phyloP scores from a whole-genome alignment of 768 basidiomycete species.

The Rhodotorula sphaerocarpa region DNA sequence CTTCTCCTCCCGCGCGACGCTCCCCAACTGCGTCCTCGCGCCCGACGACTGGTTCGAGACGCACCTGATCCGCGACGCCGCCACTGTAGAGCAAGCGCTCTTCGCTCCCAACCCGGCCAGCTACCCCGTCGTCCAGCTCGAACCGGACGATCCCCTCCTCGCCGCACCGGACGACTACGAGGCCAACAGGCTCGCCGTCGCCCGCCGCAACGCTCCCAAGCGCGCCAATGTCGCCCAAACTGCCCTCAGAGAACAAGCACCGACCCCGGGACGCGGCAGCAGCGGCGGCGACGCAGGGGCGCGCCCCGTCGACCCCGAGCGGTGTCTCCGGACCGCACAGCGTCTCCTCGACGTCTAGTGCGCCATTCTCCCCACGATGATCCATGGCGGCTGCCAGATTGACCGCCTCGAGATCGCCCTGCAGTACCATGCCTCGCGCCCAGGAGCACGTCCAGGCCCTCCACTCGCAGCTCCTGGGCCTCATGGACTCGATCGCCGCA shows the following conservation, averaged over 20 bases:
- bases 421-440: slow-evolving; percentile 31
- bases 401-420: not conserved
- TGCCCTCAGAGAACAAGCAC: slow-evolving; percentile 17
- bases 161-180: not conserved
- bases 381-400: no score
- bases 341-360: slow-evolving; percentile 37
- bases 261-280: no score
- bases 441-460: slow-evolving; percentile 34
- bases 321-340: slow-evolving; percentile 31
- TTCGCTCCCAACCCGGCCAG: slow-evolving; percentile 11
- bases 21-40: slow-evolving; percentile 26
- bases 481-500: slow-evolving; percentile 26
- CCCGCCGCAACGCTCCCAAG: slow-evolving; percentile 24
- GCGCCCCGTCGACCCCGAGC: slow-evolving; percentile 22
- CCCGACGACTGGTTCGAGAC: slow-evolving; percentile 25
- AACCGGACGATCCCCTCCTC: not conserved
- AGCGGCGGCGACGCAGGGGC: not conserved
- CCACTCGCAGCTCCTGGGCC: slow-evolving; percentile 31
- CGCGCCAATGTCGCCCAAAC: slow-evolving; percentile 2
- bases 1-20: slow-evolving; percentile 6
- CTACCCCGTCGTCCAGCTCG: not conserved
- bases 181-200: slow-evolving; percentile 14
- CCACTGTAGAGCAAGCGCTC: slow-evolving; percentile 29
- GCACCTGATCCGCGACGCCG: slow-evolving; percentile 29
- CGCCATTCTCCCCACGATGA: not conserved